Evolutionary conservation across 768 basidiomycete genomes (phyloP), one percentile per base, ranked within the genome.

Genomic region (Podaxis sp.): DNA sequence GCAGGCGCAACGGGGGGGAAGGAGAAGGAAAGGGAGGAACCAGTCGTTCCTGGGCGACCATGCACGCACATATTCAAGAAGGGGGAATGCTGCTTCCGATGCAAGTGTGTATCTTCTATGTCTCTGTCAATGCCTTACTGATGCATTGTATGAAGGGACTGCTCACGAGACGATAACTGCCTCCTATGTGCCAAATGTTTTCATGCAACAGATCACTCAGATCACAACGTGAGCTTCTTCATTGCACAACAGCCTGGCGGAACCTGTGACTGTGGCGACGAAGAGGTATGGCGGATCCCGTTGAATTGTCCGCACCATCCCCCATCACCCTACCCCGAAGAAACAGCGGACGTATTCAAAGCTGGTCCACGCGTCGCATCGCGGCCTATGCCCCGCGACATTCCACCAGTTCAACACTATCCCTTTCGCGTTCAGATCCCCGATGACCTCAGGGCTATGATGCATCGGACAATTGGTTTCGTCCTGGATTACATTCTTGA

Each of bases 261-360:
- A 5, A 95, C 93, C 67, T 99, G 97, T 71, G 95, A 98, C 74
- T 98, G 96, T 69, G 95, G 95, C n/a, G 96, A 98, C 69, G 80
- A 83, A 24, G 91, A 96, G 69, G 93, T 93, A 1, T 99, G 96
- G 95, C 83, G 87, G 36, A 69, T 71, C 4, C 77, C 84, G 4
- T 81, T 91, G 13, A 73, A 79, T 12, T 96, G 94, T 72, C 87
- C 88, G 0, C 85, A 84, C 69, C 94, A 96, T 69, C 92, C 93
- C 12, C 80, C 11, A 80, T 82, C 4, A 80, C 82, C 0, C 79
- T 80, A 71, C 71, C 76, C 33, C 68, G 75, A 60, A 70, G 80
- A 71, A 57, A 26, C 49, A n/a, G 61, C 61, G 15, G 61, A 62
- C 8, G 61, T 62, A 11, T 62, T 62, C 37, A 50, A 46, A 50